phyloP scores from a whole-genome alignment of 768 basidiomycete species.

The Pleurotus pulmonarius region DNA sequence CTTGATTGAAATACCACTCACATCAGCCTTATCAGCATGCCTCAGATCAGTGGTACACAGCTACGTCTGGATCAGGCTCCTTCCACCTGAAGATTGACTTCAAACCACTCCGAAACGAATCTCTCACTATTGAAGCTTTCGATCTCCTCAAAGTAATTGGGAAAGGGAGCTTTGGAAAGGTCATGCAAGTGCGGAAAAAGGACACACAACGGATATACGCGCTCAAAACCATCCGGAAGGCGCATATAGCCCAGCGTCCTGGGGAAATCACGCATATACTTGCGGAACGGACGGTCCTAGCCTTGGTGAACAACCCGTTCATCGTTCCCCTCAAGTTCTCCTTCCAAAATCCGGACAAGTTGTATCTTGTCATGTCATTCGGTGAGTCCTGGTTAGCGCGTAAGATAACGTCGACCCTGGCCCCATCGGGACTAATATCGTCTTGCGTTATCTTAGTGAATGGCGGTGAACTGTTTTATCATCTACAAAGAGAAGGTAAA shows the following conservation, averaged over 20 bases:
- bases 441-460: constrained; percentile 55
- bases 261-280: constrained; percentile 98
- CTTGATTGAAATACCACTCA: constrained; percentile 10
- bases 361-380: constrained; percentile 97
- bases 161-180: constrained; percentile 97
- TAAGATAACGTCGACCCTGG: neutral
- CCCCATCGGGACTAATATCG: neutral
- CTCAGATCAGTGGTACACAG: constrained; percentile 88
- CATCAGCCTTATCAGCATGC: constrained; percentile 47
- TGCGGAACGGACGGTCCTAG: constrained; percentile 94
- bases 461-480: constrained; percentile 97
- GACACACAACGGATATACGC: constrained; percentile 98
- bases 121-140: constrained; percentile 93
- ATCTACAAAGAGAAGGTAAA: constrained; percentile 93
- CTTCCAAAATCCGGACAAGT: constrained; percentile 96
- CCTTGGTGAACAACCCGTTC: constrained; percentile 97
- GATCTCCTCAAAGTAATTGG: constrained; percentile 97
- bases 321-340: constrained; percentile 99
- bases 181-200: constrained; percentile 99
- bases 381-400: constrained; percentile 39
- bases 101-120: constrained; percentile 79
- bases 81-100: constrained; percentile 97
- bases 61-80: constrained; percentile 80
- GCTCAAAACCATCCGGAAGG: constrained; percentile 96
- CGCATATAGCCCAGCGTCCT: constrained; percentile 92